A percentile compares a stretch with the other conserved stretches of the same genome.
Conservation (phyloP, 495 filamentous ascomycete species). For the Aspergillus steynii region DNA sequence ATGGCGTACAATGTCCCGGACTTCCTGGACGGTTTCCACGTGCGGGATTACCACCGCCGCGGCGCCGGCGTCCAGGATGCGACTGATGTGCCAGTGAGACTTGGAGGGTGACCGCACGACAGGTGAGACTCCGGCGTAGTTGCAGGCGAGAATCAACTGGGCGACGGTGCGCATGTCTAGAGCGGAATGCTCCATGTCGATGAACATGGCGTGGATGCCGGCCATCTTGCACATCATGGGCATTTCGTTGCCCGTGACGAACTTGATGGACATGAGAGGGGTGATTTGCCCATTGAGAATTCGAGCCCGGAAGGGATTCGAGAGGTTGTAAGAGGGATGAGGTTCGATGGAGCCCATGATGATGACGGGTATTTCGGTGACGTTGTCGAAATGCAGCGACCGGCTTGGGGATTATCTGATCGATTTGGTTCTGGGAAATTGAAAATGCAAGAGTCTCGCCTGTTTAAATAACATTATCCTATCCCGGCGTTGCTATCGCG, state of each 20-base stretch:
- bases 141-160: constrained; percentile 32
- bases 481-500: no score
- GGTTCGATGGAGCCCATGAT: constrained; percentile 25
- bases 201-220: constrained; percentile 34
- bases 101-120: constrained; percentile 35
- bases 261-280: constrained; percentile 29
- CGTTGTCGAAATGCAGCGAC: no score
- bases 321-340: constrained; percentile 12
- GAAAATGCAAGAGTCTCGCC: no score
- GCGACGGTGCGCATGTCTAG: constrained; percentile 18
- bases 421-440: no score
- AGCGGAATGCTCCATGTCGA: constrained; percentile 34
- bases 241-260: constrained; percentile 25
- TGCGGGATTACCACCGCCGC: constrained; percentile 33
- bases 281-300: constrained; percentile 30
- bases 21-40: constrained; percentile 30
- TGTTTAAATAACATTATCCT: no score
- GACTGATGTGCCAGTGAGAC: constrained; percentile 31
- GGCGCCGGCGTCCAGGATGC: constrained; percentile 33
- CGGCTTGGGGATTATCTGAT: no score
- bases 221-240: constrained; percentile 31
- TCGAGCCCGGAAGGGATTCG: constrained; percentile 28
- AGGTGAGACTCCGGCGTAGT: constrained; percentile 26
- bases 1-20: constrained; percentile 25
- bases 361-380: neutral